A percentile compares a stretch with the other conserved stretches of the same genome.
phyloP scores from a whole-genome alignment of 1,284 basidiomycete species.

The Ganoderma lucidum region DNA sequence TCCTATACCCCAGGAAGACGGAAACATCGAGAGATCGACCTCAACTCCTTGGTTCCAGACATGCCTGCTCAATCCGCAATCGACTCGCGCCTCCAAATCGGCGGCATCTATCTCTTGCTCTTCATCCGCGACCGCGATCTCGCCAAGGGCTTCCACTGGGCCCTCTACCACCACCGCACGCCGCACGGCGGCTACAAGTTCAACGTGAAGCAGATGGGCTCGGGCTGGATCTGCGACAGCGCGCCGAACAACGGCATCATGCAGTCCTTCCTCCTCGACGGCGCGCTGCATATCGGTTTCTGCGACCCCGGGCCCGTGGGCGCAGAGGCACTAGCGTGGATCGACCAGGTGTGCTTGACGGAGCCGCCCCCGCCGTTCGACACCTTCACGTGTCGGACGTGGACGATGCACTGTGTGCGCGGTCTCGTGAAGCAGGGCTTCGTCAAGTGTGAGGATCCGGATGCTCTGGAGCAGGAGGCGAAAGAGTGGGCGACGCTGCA shows the following conservation, averaged over 20 bases:
- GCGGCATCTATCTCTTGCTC: slow-evolving; percentile 15
- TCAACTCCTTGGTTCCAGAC: no score
- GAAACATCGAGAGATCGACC: no score
- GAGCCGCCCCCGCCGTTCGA: slow-evolving; percentile 8
- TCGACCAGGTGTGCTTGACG: slow-evolving; percentile 11
- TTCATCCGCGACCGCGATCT: slow-evolving; percentile 15
- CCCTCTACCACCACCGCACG: slow-evolving; percentile 14
- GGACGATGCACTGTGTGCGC: slow-evolving; percentile 12
- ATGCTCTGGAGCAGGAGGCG: slow-evolving; percentile 12
- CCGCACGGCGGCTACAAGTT: slow-evolving; percentile 12
- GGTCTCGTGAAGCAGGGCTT: slow-evolving; percentile 8
- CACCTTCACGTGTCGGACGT: slow-evolving; percentile 12
- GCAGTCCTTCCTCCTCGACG: slow-evolving; percentile 14
- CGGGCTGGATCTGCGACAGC: slow-evolving; percentile 13
- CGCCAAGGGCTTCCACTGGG: slow-evolving; percentile 16
- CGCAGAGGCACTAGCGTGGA: slow-evolving; percentile 12
- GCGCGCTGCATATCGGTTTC: slow-evolving; percentile 11
- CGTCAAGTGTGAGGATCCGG: neutral
- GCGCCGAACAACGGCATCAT: slow-evolving; percentile 13
- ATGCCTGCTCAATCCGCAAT: neutral
- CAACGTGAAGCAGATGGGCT: slow-evolving; percentile 16
- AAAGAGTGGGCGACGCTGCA: slow-evolving; percentile 6
- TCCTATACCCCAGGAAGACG: no score
- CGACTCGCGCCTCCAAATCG: slow-evolving; percentile 8
- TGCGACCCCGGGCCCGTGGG: slow-evolving; percentile 5